Evolutionary conservation across 2,329 filamentous ascomycete genomes (phyloP).

Genomic region (Hymenoscyphus linearis): DNA sequence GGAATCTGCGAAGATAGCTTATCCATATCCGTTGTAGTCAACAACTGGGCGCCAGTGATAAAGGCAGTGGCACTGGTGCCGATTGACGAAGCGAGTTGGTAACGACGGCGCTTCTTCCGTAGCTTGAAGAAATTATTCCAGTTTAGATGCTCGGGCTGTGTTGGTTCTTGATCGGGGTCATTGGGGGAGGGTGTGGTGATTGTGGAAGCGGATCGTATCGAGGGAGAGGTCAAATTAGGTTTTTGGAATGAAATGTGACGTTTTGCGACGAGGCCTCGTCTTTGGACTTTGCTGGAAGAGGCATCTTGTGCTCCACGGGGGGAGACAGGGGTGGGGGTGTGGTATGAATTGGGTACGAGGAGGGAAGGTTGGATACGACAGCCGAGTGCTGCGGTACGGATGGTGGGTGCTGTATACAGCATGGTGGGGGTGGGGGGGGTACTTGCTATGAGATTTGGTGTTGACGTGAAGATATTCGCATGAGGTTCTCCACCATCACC

Average conservation of each 20-base stretch:
- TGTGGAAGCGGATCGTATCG: slow-evolving; percentile 16
- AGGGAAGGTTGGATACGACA: slow-evolving; percentile 29
- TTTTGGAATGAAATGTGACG: slow-evolving; percentile 27
- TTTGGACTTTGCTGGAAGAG: slow-evolving; percentile 11
- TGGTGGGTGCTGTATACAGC: slow-evolving; percentile 27
- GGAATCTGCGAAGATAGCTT: slow-evolving; percentile 65
- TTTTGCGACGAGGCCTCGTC: slow-evolving; percentile 25
- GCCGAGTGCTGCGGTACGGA: slow-evolving; percentile 30
- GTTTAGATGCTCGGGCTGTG: slow-evolving; percentile 42
- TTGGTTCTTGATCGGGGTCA: slow-evolving; percentile 8
- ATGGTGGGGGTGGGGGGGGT: slow-evolving; percentile 17
- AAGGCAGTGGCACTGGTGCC: slow-evolving; percentile 58
- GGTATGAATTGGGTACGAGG: slow-evolving; percentile 25
- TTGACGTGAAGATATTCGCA: background rate
- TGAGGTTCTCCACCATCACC: background rate
- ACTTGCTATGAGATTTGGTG: background rate
- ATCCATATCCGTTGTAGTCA: slow-evolving; percentile 70
- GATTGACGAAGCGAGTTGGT: slow-evolving; percentile 75
- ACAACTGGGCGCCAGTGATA: slow-evolving; percentile 55
- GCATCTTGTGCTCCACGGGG: slow-evolving; percentile 19
- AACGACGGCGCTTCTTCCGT: slow-evolving; percentile 76
- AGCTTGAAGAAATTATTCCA: slow-evolving; percentile 95
- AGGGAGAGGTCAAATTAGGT: slow-evolving; percentile 5
- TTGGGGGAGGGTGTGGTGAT: slow-evolving; percentile 16
- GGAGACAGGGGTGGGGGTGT: slow-evolving; percentile 17